A percentile compares a stretch with the other conserved stretches of the same genome.
Conservation (phyloP, 352 stramenopile species). For the Globisporangium cylindrosporum region DNA sequence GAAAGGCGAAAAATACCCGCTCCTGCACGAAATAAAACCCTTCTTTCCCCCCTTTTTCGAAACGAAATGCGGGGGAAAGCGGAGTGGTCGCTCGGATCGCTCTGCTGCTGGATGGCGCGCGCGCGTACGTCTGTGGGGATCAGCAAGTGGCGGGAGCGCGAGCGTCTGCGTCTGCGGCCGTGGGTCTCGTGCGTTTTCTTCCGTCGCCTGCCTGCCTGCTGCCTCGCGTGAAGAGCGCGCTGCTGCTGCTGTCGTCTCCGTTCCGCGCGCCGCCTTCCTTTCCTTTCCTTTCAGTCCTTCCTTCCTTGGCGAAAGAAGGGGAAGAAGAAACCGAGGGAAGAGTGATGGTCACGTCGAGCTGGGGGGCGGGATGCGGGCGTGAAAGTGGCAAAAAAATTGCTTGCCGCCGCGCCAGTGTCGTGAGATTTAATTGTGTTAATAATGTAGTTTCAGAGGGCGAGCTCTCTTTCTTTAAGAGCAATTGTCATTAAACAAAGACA, state of each 20-base stretch:
- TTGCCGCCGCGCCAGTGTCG: too few relatives aligned
- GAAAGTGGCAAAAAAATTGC: not conserved
- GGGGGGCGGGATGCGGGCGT: slow-evolving; percentile 6
- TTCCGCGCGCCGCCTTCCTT: slow-evolving; percentile 4
- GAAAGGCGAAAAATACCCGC: slow-evolving; percentile 2
- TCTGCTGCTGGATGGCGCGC: not conserved
- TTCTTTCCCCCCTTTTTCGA: slow-evolving; percentile 8
- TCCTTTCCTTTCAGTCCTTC: not conserved
- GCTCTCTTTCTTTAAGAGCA: not conserved
- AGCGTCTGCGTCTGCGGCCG: not conserved
- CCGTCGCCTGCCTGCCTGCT: not conserved
- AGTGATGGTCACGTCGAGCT: slow-evolving; percentile 30
- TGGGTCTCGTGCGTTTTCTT: not conserved
- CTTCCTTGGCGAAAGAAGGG: slow-evolving; percentile 8
- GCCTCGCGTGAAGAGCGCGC: slow-evolving; percentile 5
- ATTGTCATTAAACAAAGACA: not conserved
- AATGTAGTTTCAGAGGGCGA: not conserved
- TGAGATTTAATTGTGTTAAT: too few relatives aligned
- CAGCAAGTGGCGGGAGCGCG: not conserved
- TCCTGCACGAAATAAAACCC: slow-evolving; percentile 9
- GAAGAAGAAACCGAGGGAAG: slow-evolving; percentile 19
- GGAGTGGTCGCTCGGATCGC: not conserved
- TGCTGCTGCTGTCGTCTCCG: not conserved
- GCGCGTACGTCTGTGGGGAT: not conserved
- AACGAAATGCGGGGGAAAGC: slow-evolving; percentile 4